Base-by-base conservation (phyloP, 2,329 filamentous ascomycete species). In the Onygenales sp. region DNA sequence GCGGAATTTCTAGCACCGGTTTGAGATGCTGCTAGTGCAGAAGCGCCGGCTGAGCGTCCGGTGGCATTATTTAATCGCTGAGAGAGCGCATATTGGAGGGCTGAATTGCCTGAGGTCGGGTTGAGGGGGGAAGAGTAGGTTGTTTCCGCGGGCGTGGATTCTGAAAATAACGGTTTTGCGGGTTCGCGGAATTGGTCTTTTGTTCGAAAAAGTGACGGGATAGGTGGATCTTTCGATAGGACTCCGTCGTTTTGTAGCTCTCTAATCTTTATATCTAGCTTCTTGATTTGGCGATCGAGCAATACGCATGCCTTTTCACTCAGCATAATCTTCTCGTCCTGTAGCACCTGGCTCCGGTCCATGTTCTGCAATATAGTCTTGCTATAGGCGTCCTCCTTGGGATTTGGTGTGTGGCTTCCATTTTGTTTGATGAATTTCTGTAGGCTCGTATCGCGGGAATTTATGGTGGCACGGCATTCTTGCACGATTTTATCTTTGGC, bases 351-450 rank as follows among this genome's bases (percentile, higher is more conserved):
- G 50, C 77, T 77, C 51, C 74, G 73, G 58, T 84, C 81, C 61
- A 78, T 79, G 58, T 80, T 79, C 57, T 82, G 73, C 52, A 77
- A 64, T 49, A 84, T 78, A 7, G 72, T 70, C 59, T 80, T 82
- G 52, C 72, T 73, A 62, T 83, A 84, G 5, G 76, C 72, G 51
- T 82, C 80, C 63, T 85, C 82, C 61, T 85, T 84, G 0, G 82
- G 80, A 57, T 85, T 83, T 36, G 77, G 75, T 2, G 79, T 72
- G 44, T 83, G 72, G 60, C 80, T 79, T 53, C 82, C 81, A 58
- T 84, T 82, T 8, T 78, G 61, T 59, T 82, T 83, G 64, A 85
- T 78, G 66, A 82, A 83, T 61, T 84, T 84, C 60, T 85, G 82
- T n/a, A 85, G 71, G 54, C 78, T 80, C 52, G 67, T 71, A 59